Evolutionary conservation across 2,329 filamentous ascomycete species (phyloP), one percentile per base, ranked within the genome.

Genomic region (Hymenoscyphus occultus): DNA sequence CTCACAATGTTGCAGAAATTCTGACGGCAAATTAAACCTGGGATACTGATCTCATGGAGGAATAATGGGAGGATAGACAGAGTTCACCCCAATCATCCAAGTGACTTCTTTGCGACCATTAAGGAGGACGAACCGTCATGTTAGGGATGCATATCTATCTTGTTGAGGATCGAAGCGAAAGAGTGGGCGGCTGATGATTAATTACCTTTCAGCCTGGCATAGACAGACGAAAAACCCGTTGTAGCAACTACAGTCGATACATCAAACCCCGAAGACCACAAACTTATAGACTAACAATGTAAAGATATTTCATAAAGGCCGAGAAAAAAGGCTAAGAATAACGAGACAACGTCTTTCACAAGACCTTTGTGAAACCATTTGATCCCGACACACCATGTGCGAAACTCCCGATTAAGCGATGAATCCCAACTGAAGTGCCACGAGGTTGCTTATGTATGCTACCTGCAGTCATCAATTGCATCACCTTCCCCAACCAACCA

Each of bases 1-100:
- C 81, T 16, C 79, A 83, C 2, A 83, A 85, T 57, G 84, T 83
- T 6, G 84, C 83, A 1, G 83, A 83, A 69, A 86, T 87, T 56
- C 69, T 87, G 65, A 80, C 85, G 22, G 85, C 85, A 19, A 87
- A 83, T 70, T 87, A 70, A 59, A 54, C 1, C 22, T n/a, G 19
- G 22, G 7, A 51, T 1, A 22, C 45, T 4, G 12, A n/a, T 51
- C 45, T n/a, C 6, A 14, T 28, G 19, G 10, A 54, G 19, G 19
- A 28, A 28, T 28, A 28, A 22, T 13, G 22, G 48, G 48, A 28
- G 22, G 2, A 19, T 13, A 28, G 19, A 10, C 19, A 22, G 7
- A 22, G 7, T 13, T 54, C 19, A 7, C 19, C 48, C 4, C 48
- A n/a, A 14, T 14, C 28, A 10, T 22, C 5, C 48, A 0, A 13